A percentile compares a stretch with the other conserved stretches of the same genome.
These are phyloP conservation scores for Penicillium thymicola DNA, from an alignment of 2,329 filamentous ascomycete species.

Conservation along the genomic window DNA sequence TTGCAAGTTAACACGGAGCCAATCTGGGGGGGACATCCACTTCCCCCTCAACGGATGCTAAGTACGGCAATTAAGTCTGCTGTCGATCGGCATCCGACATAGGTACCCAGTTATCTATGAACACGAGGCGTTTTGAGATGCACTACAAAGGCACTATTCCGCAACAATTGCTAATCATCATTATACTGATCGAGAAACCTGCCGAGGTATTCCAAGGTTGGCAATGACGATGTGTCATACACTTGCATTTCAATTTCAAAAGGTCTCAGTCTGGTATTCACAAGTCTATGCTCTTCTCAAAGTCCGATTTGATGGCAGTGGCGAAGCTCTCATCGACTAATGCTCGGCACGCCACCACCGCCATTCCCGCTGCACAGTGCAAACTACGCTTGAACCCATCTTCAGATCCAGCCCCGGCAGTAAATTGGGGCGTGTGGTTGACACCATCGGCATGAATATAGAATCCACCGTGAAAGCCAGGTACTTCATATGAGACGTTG, in stretches of 20 bases:
- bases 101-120: no score
- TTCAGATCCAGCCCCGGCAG: slow-evolving; percentile 13
- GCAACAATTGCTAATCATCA: background rate
- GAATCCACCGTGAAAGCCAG: slow-evolving; percentile 20
- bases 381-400: slow-evolving; percentile 13
- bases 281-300: background rate
- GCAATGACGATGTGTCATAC: background rate
- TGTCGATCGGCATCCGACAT: background rate
- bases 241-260: background rate
- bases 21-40: no score
- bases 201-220: background rate
- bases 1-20: background rate
- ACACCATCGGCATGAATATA: slow-evolving; percentile 16
- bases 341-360: slow-evolving; percentile 15
- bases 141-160: background rate
- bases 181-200: background rate
- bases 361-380: slow-evolving; percentile 18
- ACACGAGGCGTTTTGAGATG: background rate
- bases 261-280: background rate
- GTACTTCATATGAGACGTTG: slow-evolving; percentile 19
- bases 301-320: slow-evolving; percentile 7
- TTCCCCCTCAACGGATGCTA: background rate
- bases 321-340: slow-evolving; percentile 14
- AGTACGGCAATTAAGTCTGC: slow-evolving; percentile 1
- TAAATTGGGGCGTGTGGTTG: slow-evolving; percentile 18